Conservation (phyloP, 768 basidiomycete species). For the Trichaptum fuscoviolaceum region DNA sequence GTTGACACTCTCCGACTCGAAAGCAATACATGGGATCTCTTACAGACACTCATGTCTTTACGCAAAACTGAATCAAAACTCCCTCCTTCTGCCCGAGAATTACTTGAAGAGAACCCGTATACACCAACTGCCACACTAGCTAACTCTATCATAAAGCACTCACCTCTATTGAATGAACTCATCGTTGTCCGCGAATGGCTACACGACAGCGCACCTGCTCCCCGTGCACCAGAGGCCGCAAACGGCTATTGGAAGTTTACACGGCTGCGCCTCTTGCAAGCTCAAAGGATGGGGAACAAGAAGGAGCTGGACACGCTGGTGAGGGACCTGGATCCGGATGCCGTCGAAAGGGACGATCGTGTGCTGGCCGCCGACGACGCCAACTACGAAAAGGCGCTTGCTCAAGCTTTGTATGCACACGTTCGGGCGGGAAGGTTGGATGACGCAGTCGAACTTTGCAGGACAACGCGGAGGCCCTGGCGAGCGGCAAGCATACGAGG, state of each 20-base stretch:
- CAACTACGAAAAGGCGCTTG: slow-evolving; percentile 72
- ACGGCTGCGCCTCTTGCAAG: slow-evolving; percentile 66
- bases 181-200: slow-evolving; percentile 86
- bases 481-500: slow-evolving; percentile 86
- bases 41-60: slow-evolving; percentile 74
- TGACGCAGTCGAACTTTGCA: slow-evolving; percentile 77
- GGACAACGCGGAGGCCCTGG: slow-evolving; percentile 86
- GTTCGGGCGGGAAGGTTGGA: slow-evolving; percentile 82
- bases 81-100: slow-evolving; percentile 43
- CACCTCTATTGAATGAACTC: slow-evolving; percentile 67
- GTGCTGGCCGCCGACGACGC: slow-evolving; percentile 72
- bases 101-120: slow-evolving; percentile 73
- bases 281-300: slow-evolving; percentile 43
- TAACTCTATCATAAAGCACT: slow-evolving; percentile 64
- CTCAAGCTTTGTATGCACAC: slow-evolving; percentile 74
- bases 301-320: slow-evolving; percentile 45
- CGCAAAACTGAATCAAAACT: slow-evolving; percentile 56
- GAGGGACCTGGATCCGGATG: slow-evolving; percentile 78
- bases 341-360: slow-evolving; percentile 50
- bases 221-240: slow-evolving; percentile 61
- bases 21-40: slow-evolving; percentile 74
- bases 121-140: slow-evolving; percentile 73
- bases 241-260: slow-evolving; percentile 86
- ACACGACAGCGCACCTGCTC: slow-evolving; percentile 66
- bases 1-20: slow-evolving; percentile 65